Percentiles rank a stretch among this genome's conserved stretches.
These are phyloP conservation scores for Scenedesmus sp. DNA, from an alignment of 163 green algal species.

Conservation along the genomic window DNA sequence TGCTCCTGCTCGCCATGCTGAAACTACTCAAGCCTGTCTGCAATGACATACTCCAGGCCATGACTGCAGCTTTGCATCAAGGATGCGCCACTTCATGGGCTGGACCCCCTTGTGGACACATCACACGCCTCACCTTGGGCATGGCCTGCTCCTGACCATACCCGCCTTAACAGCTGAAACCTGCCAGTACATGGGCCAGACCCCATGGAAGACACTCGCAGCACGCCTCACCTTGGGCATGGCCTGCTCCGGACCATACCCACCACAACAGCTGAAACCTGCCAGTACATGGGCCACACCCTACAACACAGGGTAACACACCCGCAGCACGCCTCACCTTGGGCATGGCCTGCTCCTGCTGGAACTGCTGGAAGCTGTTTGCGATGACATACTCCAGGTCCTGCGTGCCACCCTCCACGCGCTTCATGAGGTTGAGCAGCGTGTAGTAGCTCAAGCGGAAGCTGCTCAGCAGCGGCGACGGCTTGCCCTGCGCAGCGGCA, in stretches of 20 bases:
- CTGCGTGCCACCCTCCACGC: constrained; percentile 79
- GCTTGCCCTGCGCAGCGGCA: constrained; percentile 51
- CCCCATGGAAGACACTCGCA: too few species aligned
- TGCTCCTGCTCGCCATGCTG: too few species aligned
- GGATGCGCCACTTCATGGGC: too few species aligned
- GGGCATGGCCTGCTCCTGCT: constrained; percentile 83
- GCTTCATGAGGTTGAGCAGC: constrained; percentile 93
- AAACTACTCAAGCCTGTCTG: constrained; percentile 96
- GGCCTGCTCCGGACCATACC: too few species aligned
- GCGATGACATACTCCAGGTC: constrained; percentile 93
- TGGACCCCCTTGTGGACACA: too few species aligned
- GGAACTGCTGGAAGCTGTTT: constrained; percentile 96
- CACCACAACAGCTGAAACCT: too few species aligned
- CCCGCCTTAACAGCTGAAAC: too few species aligned
- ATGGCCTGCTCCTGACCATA: not conserved
- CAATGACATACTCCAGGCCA: constrained; percentile 92
- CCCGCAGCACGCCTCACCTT: constrained; percentile 56
- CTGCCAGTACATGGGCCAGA: not conserved
- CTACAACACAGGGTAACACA: too few species aligned
- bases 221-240: too few species aligned
- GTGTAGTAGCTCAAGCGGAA: constrained; percentile 98
- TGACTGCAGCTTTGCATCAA: too few species aligned
- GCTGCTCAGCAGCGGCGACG: constrained; percentile 85
- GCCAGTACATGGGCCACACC: not conserved
- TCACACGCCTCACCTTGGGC: too few species aligned